Base-by-base conservation (phyloP, 1,284 basidiomycete genomes). In the Malassezia yamatoensis region DNA sequence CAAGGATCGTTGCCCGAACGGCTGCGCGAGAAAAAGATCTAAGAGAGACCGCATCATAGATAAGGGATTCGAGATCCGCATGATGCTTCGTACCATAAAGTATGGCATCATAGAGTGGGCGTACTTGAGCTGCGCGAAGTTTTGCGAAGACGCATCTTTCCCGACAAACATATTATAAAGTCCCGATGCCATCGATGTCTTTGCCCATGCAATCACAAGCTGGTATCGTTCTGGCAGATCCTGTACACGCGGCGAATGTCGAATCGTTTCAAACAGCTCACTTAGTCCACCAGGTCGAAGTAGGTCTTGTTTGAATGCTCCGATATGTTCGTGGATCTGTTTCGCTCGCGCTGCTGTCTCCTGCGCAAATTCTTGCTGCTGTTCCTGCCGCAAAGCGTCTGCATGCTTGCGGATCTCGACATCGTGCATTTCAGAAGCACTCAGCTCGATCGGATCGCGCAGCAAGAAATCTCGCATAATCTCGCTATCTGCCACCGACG, bases 71-170 rank as follows among this genome's bases (percentile, higher is more conserved):
- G 88, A 93, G 63, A 99, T 87, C 75, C 83, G 86, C 60, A 99
- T 78, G 16, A 90, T 86, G 6, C 88, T 82, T 74, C 90, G 93
- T 58, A 98, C 82, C 79, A 96, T 84, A 71, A 96, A 90, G 77
- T 99, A 99, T 3, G 93, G 93, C 89, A 98, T 96, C 56, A 96
- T 78, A 1, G 88, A 88, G 72, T 99, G 94, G 52, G 96, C 83
- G 40, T 91, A 83, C 78, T 96, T 98, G 61, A 99, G 78, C 60
- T 83, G 82, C 1, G 87, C 81, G 63, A 96, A 86, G 11, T 84
- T 86, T 65, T 94, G 87, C 3, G 90, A 93, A 10, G 90, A 87
- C 55, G 85, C 86, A 76, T 99, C 93, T 13, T 88, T 83, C 0
- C 93, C 93, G 35, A 96, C 83, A 66, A 91, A 93, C 45, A 88